Percentiles rank a stretch among this genome's conserved stretches.
Conservation (phyloP, 306 rosid genomes). For the Citrullus colocynthis region DNA sequence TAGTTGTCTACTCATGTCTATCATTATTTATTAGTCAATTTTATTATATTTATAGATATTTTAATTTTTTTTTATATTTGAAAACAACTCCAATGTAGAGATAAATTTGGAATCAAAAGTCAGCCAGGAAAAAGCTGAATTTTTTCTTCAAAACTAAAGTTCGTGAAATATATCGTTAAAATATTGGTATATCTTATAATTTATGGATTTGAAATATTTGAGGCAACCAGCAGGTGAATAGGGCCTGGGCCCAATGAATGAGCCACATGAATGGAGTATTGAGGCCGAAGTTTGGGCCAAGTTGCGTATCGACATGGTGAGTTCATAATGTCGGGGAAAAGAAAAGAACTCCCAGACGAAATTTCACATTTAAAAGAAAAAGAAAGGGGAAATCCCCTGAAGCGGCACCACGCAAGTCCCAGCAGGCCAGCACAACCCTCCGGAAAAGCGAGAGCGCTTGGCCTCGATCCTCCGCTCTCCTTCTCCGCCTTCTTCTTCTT, state of each 20-base stretch:
- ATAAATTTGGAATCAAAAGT: too few relatives aligned
- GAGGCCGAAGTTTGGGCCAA: not conserved
- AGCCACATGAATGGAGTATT: not conserved
- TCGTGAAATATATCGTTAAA: too few relatives aligned
- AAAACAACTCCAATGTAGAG: too few relatives aligned
- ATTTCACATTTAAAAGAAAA: too few relatives aligned
- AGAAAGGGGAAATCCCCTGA: not conserved
- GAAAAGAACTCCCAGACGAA: not conserved
- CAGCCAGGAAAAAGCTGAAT: too few relatives aligned
- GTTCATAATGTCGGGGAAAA: not conserved
- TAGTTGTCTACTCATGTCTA: too few relatives aligned
- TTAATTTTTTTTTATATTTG: too few relatives aligned
- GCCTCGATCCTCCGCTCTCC: conserved; percentile 5
- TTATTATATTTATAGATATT: too few relatives aligned
- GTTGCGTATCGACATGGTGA: not conserved
- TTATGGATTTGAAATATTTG: too few relatives aligned
- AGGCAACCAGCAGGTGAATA: not conserved
- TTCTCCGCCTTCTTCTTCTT: not conserved
- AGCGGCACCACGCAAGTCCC: not conserved
- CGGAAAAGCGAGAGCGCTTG: not conserved
- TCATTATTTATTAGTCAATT: too few relatives aligned
- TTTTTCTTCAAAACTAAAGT: too few relatives aligned
- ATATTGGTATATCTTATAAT: too few relatives aligned
- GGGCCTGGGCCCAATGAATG: not conserved
- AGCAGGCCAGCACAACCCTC: not conserved